Conservation (phyloP, 805 yeast species). For the Ogataea nitratoaversa region DNA sequence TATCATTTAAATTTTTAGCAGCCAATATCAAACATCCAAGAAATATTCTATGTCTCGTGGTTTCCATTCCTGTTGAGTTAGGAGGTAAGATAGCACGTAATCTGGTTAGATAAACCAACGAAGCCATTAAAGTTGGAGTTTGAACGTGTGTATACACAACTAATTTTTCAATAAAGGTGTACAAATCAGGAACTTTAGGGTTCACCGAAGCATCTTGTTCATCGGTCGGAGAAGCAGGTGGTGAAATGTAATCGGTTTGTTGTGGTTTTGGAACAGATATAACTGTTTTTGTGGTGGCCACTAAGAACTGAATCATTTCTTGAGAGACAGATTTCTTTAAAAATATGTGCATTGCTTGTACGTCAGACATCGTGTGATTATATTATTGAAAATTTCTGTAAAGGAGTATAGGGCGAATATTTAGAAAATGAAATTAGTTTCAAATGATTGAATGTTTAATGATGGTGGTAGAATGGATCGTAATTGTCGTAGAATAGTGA, state of each 20-base stretch:
- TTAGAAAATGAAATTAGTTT: too few relatives aligned
- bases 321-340: constrained; percentile 51
- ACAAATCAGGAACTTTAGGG: constrained; percentile 40
- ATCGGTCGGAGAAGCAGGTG: constrained; percentile 36
- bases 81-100: constrained; percentile 76
- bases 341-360: constrained; percentile 49
- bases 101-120: constrained; percentile 77
- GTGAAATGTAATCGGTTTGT: constrained; percentile 31
- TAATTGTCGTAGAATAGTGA: too few relatives aligned
- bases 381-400: too few relatives aligned
- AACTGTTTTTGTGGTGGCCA: constrained; percentile 53
- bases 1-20: constrained; percentile 91
- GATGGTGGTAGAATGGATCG: too few relatives aligned
- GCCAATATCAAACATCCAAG: constrained; percentile 83
- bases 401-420: too few relatives aligned
- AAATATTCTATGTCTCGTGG: constrained; percentile 91
- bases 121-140: constrained; percentile 91
- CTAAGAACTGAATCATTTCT: constrained; percentile 57
- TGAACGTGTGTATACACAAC: constrained; percentile 85
- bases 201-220: constrained; percentile 9
- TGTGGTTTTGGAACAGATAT: constrained; percentile 42
- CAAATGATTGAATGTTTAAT: too few relatives aligned
- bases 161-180: constrained; percentile 64
- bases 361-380: constrained; percentile 44
- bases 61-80: constrained; percentile 85